Base-by-base conservation (phyloP, 495 filamentous ascomycete genomes). In the Aspergillus wentii region DNA sequence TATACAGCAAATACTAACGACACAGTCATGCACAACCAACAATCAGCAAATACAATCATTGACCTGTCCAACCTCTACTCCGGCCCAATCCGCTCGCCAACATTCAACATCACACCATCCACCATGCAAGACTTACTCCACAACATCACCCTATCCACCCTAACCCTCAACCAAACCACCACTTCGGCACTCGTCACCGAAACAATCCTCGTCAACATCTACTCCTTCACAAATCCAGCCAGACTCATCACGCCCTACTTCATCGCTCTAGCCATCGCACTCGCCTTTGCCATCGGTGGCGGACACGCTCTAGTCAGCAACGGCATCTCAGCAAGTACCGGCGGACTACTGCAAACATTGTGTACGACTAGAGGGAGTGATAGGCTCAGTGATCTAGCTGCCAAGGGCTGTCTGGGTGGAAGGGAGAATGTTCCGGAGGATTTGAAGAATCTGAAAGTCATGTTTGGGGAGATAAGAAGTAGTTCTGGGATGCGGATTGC, bases 321-420 rank as follows among this genome's bases (percentile, higher is more conserved):
- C 26, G 51, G 54, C 10, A 50, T 51, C 10, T 46, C 51, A 1
- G 54, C 54, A 7, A 49, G 9, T 34, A 52, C 38, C 38, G 48
- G 21, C n/a, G 38, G 54, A 10, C 41, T 52, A 29, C 46, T 55
- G 13, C 47, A 58, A 32, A 49, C 50, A 2, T 29, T 55, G 19
- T 28, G 50, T 14, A 58, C 54, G 1, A 46, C 48, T 2, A 40
- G 48, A 3, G 48, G 44, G 6, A 52, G 51, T 41, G 43, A 43
- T 1, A 18, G 30, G 10, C 38, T 57, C 5, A 40, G 46, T 20
- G 35, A 48, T 18, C 40, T 53, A 8, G 54, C 54, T 7, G 48
- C 45, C 14, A 38, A 43, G 19, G 54, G 51, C 0, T 57, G 47
- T 38, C 30, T 54, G n/a, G 54, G 51, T 5, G 54, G 51, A 10